Conservation (phyloP, 192 early-diverging fungal genomes). For the Mortierella alpina region DNA sequence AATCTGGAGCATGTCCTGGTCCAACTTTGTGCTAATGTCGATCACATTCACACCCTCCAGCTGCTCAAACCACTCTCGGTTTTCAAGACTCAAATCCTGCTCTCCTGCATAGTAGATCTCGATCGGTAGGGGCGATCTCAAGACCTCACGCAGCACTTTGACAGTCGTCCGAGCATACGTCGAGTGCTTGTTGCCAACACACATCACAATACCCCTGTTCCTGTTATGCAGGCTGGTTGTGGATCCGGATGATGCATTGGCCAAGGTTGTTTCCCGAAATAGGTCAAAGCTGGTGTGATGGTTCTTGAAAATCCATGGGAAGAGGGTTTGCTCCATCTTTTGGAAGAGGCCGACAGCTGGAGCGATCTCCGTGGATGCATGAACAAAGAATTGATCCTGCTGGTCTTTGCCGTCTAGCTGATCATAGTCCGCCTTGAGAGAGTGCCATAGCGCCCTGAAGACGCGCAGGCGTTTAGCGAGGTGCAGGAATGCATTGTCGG, state of each 20-base stretch:
- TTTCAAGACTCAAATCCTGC: slow-evolving; percentile 43
- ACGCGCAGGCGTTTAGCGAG: slow-evolving; percentile 24
- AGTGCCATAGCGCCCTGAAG: slow-evolving; percentile 19
- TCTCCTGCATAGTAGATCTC: slow-evolving; percentile 68
- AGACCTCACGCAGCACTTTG: slow-evolving; percentile 49
- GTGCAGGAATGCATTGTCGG: slow-evolving; percentile 12
- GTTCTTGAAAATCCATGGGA: slow-evolving; percentile 21
- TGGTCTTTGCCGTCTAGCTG: slow-evolving; percentile 4
- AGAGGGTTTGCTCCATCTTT: slow-evolving; percentile 21
- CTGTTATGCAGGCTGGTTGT: not conserved
- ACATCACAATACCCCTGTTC: slow-evolving; percentile 39
- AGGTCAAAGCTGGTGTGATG: slow-evolving; percentile 25
- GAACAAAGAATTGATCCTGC: slow-evolving; percentile 9
- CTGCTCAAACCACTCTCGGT: slow-evolving; percentile 48
- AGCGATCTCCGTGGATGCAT: slow-evolving; percentile 8
- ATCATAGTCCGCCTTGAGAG: slow-evolving; percentile 9
- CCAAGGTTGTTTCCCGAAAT: not conserved
- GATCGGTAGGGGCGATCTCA: slow-evolving; percentile 67
- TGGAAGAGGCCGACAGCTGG: slow-evolving; percentile 22
- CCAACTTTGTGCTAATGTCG: slow-evolving; percentile 52
- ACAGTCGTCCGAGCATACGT: slow-evolving; percentile 55
- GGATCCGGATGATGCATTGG: no score
- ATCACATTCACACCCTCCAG: slow-evolving; percentile 53
- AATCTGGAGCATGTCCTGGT: slow-evolving; percentile 54
- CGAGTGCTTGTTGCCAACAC: slow-evolving; percentile 60